Evolutionary conservation across 2,329 filamentous ascomycete genomes (phyloP).

Genomic region (Colletotrichum simmondsii): DNA sequence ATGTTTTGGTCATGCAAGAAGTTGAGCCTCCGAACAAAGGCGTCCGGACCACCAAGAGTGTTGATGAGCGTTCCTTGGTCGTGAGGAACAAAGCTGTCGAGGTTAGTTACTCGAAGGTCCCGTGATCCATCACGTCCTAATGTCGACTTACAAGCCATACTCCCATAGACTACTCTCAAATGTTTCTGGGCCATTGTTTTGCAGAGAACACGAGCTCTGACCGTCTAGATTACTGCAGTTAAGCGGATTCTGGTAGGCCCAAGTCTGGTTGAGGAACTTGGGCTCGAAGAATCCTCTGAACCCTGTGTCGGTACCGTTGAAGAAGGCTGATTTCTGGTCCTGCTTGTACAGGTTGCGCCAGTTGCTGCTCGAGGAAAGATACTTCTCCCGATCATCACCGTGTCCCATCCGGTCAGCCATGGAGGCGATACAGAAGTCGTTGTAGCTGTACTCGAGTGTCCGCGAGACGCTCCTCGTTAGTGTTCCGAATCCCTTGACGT

Average conservation of each 20-base stretch:
- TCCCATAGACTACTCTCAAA: slow-evolving; percentile 80
- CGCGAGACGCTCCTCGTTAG: slow-evolving; percentile 78
- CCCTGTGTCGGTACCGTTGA: slow-evolving; percentile 68
- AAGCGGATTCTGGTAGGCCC: slow-evolving; percentile 75
- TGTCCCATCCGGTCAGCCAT: slow-evolving; percentile 69
- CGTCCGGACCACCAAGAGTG: slow-evolving; percentile 68
- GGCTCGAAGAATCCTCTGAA: slow-evolving; percentile 80
- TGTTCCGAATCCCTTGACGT: slow-evolving; percentile 73
- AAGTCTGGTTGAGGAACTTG: slow-evolving; percentile 73
- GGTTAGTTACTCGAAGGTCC: background rate
- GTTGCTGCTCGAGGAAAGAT: slow-evolving; percentile 67
- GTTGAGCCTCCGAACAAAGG: slow-evolving; percentile 68
- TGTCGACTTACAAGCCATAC: slow-evolving; percentile 71
- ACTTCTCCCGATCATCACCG: slow-evolving; percentile 67
- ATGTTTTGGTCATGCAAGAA: slow-evolving; percentile 74
- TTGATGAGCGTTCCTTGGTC: slow-evolving; percentile 64
- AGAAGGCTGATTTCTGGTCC: slow-evolving; percentile 64
- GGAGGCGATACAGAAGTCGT: slow-evolving; percentile 76
- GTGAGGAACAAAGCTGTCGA: slow-evolving; percentile 61
- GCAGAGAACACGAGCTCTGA: slow-evolving; percentile 67
- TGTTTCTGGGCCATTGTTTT: slow-evolving; percentile 72
- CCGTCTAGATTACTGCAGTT: slow-evolving; percentile 67
- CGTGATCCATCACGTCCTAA: background rate
- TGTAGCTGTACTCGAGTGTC: slow-evolving; percentile 82
- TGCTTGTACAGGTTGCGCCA: slow-evolving; percentile 75